A percentile compares a stretch with the other conserved stretches of the same genome.
These are phyloP conservation scores for Cyclotella cryptica DNA, from an alignment of 108 stramenopile genomes.

Conservation along the genomic window DNA sequence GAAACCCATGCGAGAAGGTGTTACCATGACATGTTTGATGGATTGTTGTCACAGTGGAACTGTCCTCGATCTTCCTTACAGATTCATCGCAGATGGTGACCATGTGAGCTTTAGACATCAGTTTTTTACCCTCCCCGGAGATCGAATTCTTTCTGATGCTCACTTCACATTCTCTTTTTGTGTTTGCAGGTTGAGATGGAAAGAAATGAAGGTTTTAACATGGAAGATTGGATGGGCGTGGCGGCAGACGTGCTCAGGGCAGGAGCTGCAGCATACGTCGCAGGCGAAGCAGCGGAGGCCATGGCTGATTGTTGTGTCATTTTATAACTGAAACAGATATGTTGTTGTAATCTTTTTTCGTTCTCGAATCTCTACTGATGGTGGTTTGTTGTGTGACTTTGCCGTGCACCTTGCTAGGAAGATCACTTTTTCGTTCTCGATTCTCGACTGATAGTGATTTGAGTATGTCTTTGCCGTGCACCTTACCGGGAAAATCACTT, in stretches of 20 bases:
- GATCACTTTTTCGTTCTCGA: no score
- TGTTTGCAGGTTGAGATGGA: constrained; percentile 18
- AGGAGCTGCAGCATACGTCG: background rate
- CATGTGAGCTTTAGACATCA: constrained; percentile 9
- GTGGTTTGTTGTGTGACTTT: no score
- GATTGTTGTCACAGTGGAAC: constrained; percentile 61
- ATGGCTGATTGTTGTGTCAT: constrained; percentile 21
- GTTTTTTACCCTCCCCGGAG: background rate
- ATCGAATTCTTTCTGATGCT: background rate
- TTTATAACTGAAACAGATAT: background rate
- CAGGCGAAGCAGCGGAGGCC: background rate
- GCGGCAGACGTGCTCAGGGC: background rate
- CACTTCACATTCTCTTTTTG: background rate
- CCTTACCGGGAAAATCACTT: no score
- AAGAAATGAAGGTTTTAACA: constrained; percentile 23
- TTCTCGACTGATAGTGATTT: no score
- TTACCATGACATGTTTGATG: constrained; percentile 68
- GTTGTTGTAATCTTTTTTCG: no score
- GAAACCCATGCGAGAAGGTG: constrained; percentile 73
- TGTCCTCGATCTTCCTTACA: constrained; percentile 79
- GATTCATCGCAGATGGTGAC: constrained; percentile 67
- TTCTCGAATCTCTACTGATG: no score
- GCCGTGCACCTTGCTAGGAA: no score
- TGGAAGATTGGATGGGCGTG: constrained; percentile 9
- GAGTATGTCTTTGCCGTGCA: no score